These are phyloP conservation scores for Coemansia sp. DNA, from an alignment of 192 early-diverging fungal species.

Conservation along the genomic window DNA sequence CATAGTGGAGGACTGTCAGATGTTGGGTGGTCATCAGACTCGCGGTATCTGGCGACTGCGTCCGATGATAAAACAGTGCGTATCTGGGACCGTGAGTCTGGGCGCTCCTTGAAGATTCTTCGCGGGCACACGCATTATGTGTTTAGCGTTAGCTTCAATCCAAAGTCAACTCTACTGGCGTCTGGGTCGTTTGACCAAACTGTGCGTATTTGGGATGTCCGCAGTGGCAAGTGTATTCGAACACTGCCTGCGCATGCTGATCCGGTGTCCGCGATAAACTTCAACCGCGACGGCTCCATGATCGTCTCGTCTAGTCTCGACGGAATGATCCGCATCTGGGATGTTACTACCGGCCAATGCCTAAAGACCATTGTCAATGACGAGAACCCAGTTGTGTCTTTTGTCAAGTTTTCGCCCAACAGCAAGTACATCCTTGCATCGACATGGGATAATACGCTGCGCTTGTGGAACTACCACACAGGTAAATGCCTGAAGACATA, in stretches of 20 bases:
- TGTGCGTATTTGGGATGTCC: slow-evolving; percentile 95
- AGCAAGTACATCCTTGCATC: slow-evolving; percentile 97
- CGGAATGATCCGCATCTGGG: slow-evolving; percentile 98
- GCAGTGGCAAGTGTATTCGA: slow-evolving; percentile 88
- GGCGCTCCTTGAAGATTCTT: slow-evolving; percentile 71
- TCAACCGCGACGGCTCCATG: slow-evolving; percentile 95
- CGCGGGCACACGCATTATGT: slow-evolving; percentile 96
- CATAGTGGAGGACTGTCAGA: slow-evolving; percentile 94
- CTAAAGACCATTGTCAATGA: slow-evolving; percentile 96
- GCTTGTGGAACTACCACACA: slow-evolving; percentile 90
- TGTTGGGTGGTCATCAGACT: slow-evolving; percentile 94
- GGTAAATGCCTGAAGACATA: slow-evolving; percentile 97
- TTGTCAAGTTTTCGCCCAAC: slow-evolving; percentile 98
- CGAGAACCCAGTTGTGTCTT: slow-evolving; percentile 93
- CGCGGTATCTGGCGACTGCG: slow-evolving; percentile 80
- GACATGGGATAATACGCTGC: slow-evolving; percentile 88
- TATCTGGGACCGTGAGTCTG: slow-evolving; percentile 83
- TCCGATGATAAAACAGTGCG: slow-evolving; percentile 95
- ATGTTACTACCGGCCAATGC: slow-evolving; percentile 95
- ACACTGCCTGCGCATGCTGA: slow-evolving; percentile 93
- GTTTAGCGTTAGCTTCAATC: slow-evolving; percentile 97
- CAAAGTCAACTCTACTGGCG: slow-evolving; percentile 88
- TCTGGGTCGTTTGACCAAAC: slow-evolving; percentile 98
- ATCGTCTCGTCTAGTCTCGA: slow-evolving; percentile 94
- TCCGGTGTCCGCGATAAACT: slow-evolving; percentile 92